These are phyloP conservation scores for Alternaria dauci DNA, from an alignment of 2,329 filamentous ascomycete species.

Conservation along the genomic window DNA sequence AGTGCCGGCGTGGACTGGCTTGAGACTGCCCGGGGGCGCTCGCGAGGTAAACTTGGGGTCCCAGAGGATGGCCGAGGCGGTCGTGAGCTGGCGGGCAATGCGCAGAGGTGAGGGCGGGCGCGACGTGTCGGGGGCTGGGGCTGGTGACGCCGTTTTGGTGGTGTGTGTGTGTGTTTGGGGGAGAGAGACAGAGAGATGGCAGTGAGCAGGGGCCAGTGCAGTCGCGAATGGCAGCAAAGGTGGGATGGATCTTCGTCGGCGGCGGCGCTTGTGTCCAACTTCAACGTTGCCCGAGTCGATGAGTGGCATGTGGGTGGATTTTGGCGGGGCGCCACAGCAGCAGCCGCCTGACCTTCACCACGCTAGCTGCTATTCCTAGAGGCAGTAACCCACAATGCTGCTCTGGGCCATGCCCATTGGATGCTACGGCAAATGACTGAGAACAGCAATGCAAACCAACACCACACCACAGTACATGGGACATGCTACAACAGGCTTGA, in stretches of 20 bases:
- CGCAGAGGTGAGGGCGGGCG: constrained; percentile 38
- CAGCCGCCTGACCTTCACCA: constrained; percentile 14
- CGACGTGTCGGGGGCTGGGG: constrained; percentile 18
- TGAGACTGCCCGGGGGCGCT: constrained; percentile 56
- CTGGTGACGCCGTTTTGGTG: constrained; percentile 25
- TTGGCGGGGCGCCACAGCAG: constrained; percentile 16
- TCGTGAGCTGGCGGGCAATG: constrained; percentile 58
- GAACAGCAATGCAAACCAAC: neutral
- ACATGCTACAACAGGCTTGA: neutral
- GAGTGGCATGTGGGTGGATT: constrained; percentile 14
- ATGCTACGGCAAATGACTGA: neutral
- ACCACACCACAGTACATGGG: neutral
- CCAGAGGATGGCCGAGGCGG: constrained; percentile 60
- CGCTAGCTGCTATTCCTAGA: neutral
- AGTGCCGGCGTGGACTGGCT: constrained; percentile 59
- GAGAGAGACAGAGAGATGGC: neutral
- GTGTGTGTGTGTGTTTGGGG: neutral
- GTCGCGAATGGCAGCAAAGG: constrained; percentile 18
- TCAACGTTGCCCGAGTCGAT: constrained; percentile 16
- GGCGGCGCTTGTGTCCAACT: constrained; percentile 17
- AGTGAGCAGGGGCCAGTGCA: constrained; percentile 12
- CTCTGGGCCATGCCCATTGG: neutral
- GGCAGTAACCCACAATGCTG: neutral
- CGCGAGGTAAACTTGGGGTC: constrained; percentile 58
- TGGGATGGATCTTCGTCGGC: constrained; percentile 8